These are phyloP conservation scores for Lactarius tabidus DNA, from an alignment of 768 basidiomycete species.

Conservation along the genomic window DNA sequence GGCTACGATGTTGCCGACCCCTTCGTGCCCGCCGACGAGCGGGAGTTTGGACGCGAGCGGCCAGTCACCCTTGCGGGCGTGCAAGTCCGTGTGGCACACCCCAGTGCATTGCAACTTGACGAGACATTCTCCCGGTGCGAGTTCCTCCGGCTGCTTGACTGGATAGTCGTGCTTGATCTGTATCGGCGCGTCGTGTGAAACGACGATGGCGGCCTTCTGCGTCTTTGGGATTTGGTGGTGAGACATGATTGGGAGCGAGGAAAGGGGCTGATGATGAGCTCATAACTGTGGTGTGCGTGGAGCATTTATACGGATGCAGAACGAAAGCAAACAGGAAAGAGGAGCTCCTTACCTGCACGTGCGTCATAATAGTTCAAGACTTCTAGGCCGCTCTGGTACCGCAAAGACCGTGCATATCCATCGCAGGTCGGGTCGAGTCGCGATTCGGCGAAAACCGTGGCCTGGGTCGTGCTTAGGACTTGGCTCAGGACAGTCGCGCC, in stretches of 20 bases:
- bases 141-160: constrained; percentile 52
- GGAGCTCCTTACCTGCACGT: background rate
- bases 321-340: background rate
- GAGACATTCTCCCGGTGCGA: constrained; percentile 67
- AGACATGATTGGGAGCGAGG: constrained; percentile 20
- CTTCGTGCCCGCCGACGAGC: constrained; percentile 75
- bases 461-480: too few species aligned
- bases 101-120: constrained; percentile 73
- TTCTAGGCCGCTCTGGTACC: background rate
- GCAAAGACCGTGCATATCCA: background rate
- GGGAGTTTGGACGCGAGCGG: constrained; percentile 61
- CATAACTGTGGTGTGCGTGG: too few species aligned
- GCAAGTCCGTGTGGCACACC: constrained; percentile 85
- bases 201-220: constrained; percentile 42
- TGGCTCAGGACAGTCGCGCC: too few species aligned
- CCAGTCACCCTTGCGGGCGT: constrained; percentile 77
- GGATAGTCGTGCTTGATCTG: constrained; percentile 43
- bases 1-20: constrained; percentile 77
- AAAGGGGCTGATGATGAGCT: background rate
- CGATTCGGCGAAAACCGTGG: too few species aligned
- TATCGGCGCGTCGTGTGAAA: constrained; percentile 31
- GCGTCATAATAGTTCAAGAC: background rate
- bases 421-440: background rate
- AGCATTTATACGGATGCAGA: background rate
- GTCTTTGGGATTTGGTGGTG: constrained; percentile 37